These are phyloP conservation scores for Neofusicoccum kwambonambiense DNA, from an alignment of 2,329 filamentous ascomycete species.

Conservation along the genomic window DNA sequence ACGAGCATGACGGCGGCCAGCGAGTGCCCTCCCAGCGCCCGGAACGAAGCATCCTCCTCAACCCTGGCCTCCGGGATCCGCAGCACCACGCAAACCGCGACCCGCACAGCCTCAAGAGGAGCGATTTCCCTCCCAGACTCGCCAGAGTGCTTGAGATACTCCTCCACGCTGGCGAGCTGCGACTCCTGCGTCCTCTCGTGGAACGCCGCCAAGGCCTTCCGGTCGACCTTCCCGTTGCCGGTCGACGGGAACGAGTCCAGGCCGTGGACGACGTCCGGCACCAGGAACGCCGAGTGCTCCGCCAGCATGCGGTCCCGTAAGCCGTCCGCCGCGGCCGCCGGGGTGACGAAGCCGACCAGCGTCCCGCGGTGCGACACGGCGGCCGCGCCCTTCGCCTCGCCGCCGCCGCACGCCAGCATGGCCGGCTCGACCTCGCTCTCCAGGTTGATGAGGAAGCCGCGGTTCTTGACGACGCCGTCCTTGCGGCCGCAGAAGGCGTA, in stretches of 20 bases:
- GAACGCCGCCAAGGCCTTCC: background rate
- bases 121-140: background rate
- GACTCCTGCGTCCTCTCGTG: background rate
- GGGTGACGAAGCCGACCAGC: conserved; percentile 5
- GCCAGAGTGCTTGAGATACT: background rate
- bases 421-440: conserved; percentile 32
- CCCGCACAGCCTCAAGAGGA: background rate
- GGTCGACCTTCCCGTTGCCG: conserved; percentile 7
- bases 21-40: background rate
- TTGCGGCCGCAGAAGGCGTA: conserved; percentile 18
- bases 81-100: background rate
- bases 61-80: background rate
- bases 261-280: background rate
- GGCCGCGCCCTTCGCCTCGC: background rate
- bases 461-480: conserved; percentile 25
- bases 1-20: conserved; percentile 3
- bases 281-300: background rate
- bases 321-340: background rate
- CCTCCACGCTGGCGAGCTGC: background rate
- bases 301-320: background rate
- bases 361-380: background rate
- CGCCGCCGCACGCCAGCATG: background rate
- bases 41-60: background rate
- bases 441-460: conserved; percentile 39
- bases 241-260: background rate